Evolutionary conservation across 805 yeast genomes (phyloP).

Genomic region (Zygosaccharomyces pseudorouxii): DNA sequence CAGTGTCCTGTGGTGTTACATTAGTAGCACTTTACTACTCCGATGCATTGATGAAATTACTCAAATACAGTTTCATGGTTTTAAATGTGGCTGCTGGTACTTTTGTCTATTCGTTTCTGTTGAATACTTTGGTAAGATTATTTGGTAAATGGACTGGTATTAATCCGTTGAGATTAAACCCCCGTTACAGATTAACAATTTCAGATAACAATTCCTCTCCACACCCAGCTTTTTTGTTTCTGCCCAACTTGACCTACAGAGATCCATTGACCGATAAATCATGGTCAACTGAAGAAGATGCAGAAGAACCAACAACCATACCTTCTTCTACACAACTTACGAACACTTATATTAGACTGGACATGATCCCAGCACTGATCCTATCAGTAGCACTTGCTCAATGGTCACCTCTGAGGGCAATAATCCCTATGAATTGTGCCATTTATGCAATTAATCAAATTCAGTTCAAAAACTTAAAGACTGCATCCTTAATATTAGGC

Average conservation of each 20-base stretch:
- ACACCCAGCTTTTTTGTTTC: conserved; percentile 38
- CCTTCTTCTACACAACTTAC: conserved; percentile 31
- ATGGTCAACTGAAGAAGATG: conserved; percentile 24
- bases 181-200: conserved; percentile 41
- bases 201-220: conserved; percentile 36
- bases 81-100: conserved; percentile 36
- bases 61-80: conserved; percentile 37
- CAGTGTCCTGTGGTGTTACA: conserved; percentile 40
- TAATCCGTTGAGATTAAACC: conserved; percentile 29
- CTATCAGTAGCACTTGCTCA: conserved; percentile 25
- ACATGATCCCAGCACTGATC: conserved; percentile 27
- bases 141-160: conserved; percentile 27
- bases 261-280: conserved; percentile 14
- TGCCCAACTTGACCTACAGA: conserved; percentile 32
- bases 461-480: conserved; percentile 42
- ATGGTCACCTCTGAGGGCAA: conserved; percentile 46
- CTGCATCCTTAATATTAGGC: conserved; percentile 42
- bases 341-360: conserved; percentile 35
- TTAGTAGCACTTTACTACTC: conserved; percentile 17
- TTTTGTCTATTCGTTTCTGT: conserved; percentile 28
- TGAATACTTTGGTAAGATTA: conserved; percentile 30
- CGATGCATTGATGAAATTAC: conserved; percentile 28
- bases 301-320: conserved; percentile 28
- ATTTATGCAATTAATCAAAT: conserved; percentile 40
- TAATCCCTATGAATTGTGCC: conserved; percentile 41